Base-by-base conservation (phyloP, 2,329 filamentous ascomycete genomes). In the Trichoderma lentiforme region DNA sequence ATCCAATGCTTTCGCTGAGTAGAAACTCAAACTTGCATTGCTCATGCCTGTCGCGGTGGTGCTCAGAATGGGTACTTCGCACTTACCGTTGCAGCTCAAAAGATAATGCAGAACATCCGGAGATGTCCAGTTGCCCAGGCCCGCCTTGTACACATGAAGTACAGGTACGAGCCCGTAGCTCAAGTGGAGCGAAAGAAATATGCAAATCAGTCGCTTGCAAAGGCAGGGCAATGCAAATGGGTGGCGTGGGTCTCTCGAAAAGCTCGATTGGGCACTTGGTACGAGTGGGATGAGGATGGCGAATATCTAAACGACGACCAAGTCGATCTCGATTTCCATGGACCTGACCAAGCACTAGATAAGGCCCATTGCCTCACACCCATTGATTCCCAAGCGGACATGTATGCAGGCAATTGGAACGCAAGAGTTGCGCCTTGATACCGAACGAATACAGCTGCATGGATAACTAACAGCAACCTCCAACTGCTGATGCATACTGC, bases 231-330 rank as follows among this genome's bases (percentile, higher is more conserved):
- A 36, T 28, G 30, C 15, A 36, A 57, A 39, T 26, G 57, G 74
- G 73, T 79, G 74, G 75, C 71, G 74, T 72, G 74, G 74, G 72
- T 73, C 63, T 58, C 56, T 34, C 57, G 61, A 47, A 60, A 72
- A 60, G 73, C 72, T 73, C 74, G 72, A 75, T 75, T 75, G 73
- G 73, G 72, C 57, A 21, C 66, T 66, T 70, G 69, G 70, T 60
- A 53, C 73, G 66, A 70, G 69, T 70, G 12, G 30, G 36, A 58
- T 26, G 47, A 30, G 61, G 60, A 39, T 28, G 70, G 63, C 63
- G 30, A 36, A 9, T 30, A 30, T 58, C 28, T 36, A 30, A 28
- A 34, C 18, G 64, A 28, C 47, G 12, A 12, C 64, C 14, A 30
- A n/a, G 21, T 34, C 64, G 64, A 58, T 58, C 51, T 58, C 32